Percentiles rank a stretch among this genome's conserved stretches.
Evolutionary conservation across 352 stramenopile genomes (phyloP).

Genomic region (Phytophthora brassicae): DNA sequence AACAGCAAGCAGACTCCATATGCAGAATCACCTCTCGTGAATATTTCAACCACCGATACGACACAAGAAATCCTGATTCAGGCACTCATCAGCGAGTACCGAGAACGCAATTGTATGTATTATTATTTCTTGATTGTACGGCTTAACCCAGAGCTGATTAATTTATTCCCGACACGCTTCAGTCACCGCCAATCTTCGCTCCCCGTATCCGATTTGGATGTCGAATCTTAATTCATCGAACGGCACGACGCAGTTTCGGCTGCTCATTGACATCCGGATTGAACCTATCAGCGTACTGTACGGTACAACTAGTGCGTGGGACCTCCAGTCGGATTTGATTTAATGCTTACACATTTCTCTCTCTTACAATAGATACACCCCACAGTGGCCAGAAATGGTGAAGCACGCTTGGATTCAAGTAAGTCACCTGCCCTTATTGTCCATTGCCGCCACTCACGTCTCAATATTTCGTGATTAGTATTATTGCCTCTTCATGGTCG

Average conservation of each 20-base stretch:
- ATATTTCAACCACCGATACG: conserved; percentile 38
- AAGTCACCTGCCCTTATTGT: neutral
- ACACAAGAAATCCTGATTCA: conserved; percentile 43
- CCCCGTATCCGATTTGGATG: conserved; percentile 46
- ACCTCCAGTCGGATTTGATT: neutral
- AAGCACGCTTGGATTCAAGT: conserved; percentile 78
- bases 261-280: conserved; percentile 49
- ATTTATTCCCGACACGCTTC: neutral
- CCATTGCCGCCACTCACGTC: neutral
- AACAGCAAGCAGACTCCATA: conserved; percentile 44
- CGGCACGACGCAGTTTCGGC: conserved; percentile 28
- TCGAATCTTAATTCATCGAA: conserved; percentile 21
- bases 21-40: conserved; percentile 37
- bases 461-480: conserved; percentile 26
- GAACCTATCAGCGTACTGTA: conserved; percentile 38
- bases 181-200: conserved; percentile 46
- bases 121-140: neutral
- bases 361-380: conserved; percentile 44
- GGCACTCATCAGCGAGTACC: conserved; percentile 38
- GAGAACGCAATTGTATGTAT: conserved; percentile 50
- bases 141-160: neutral
- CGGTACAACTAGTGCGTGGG: neutral
- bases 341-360: neutral
- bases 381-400: conserved; percentile 57
- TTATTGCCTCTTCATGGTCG: conserved; percentile 45